These are phyloP conservation scores for Solanum acaule DNA, from an alignment of 257 asterid species.

Conservation along the genomic window DNA sequence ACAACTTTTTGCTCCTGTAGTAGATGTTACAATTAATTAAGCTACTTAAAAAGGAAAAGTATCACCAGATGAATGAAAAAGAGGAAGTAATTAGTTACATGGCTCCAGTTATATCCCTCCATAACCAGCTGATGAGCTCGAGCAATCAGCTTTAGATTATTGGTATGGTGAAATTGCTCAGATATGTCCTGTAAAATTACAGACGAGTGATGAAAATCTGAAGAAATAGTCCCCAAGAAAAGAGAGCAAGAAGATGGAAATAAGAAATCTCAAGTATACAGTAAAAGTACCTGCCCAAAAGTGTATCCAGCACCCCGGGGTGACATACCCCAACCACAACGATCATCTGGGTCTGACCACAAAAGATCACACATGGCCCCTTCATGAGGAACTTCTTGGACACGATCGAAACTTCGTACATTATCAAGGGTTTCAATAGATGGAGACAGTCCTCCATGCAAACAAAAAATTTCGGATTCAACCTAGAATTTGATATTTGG, in stretches of 20 bases:
- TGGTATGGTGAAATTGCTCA: conserved; percentile 91
- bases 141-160: conserved; percentile 77
- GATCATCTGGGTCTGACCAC: conserved; percentile 99
- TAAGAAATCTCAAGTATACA: conserved; percentile 1
- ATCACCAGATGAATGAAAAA: not conserved
- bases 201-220: not conserved
- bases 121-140: conserved; percentile 97
- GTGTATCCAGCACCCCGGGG: conserved; percentile 99
- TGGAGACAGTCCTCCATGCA: conserved; percentile 94
- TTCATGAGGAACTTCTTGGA: conserved; percentile 99
- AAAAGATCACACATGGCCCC: conserved; percentile 97
- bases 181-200: conserved; percentile 62
- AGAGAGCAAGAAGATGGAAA: not conserved
- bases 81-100: conserved; percentile 32
- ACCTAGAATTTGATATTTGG: conserved; percentile 35
- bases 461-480: conserved; percentile 93
- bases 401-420: conserved; percentile 91
- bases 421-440: conserved; percentile 90
- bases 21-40: conserved; percentile 6
- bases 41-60: not conserved
- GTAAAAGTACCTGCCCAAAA: conserved; percentile 67
- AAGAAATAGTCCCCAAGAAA: not conserved
- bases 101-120: conserved; percentile 99
- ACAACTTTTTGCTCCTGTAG: conserved; percentile 93
- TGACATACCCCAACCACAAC: conserved; percentile 99